Evolutionary conservation across 2,329 filamentous ascomycete species (phyloP), one percentile per base, ranked within the genome.

Genomic region (Dactylellina cionopaga): DNA sequence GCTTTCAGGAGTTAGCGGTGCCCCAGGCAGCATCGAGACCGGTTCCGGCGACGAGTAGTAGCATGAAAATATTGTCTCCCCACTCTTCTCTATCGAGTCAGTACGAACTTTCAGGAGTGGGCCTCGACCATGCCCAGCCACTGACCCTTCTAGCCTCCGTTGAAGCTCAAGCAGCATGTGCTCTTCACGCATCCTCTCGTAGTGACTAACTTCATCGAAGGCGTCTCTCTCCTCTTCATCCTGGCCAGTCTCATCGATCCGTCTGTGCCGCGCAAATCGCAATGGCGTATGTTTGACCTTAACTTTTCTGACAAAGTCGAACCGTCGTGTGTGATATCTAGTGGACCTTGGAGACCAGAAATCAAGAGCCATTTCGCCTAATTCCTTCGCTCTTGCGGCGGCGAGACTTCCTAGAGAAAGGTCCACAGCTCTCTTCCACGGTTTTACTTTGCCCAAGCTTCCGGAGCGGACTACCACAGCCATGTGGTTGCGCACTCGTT

Each of bases 321-420:
- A 77, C 6, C 81, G 79, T 11, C 81, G 79, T 1, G 74, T 75
- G 74, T 82, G 81, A 56, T 82, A 82, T 11, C 80, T 77, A 10
- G 74, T 54, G 3, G 80, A 77, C 4, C 81, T 77, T 0, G 80
- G 74, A 22, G 79, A 80, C 81, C 80, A 83, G 74, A 82, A 82
- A 76, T 83, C 81, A 49, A 80, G 79, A 35, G 79, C 77, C 81
- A 83, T 82, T 69, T 83, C 79, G 4, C 78, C 79, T 0, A 83
- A 78, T 75, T 83, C 81, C 7, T 76, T 70, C 0, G 79, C 79
- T 24, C 81, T 78, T 1, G 79, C 78, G 2, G 68, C 75, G 0
- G 80, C 79, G 4, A 82, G 78, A 0, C 77, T 78, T 0, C 77
- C 60, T 0, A 78, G 62, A 0, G 79, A 78, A 11, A 81, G 69